Base-by-base conservation (phyloP, 352 stramenopile genomes). In the Pythium insidiosum region DNA sequence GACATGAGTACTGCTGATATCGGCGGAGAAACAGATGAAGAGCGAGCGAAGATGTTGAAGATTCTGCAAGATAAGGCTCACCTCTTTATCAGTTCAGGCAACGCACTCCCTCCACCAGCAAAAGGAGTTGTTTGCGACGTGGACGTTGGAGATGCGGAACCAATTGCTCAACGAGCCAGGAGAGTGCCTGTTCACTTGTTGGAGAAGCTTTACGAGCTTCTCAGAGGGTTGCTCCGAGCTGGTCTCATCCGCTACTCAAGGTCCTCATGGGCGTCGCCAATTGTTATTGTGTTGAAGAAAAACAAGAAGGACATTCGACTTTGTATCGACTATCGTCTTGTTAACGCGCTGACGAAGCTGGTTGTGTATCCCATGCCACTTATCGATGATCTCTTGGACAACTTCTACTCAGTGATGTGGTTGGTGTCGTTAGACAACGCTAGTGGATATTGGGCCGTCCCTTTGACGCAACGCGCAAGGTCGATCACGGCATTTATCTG, bases 251-350 rank as follows among this genome's bases (percentile, higher is more conserved):
- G 19, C 2, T 28, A 36, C 0, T 61, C 50, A 1, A 50, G 13
- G 0, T 65, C 54, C 1, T 43, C 48, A 15, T 40, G 55, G 55
- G 43, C 55, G 6, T 56, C 48, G 2, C 55, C 49, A 2, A 64
- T 60, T n/a, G 50, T 59, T 0, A 42, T 64, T 1, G 38, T 64
- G 2, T 38, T 60, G 13, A 60, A 64, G 35, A 60, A 64, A 34
- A 64, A 59, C 20, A 43, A 44, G 0, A 37, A 54, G 3, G 49
- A 53, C 20, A 59, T 58, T 25, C 15, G 56, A 2, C 37, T 64
- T 1, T 61, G 43, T n/a, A 38, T 51, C 44, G 44, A 51, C 24
- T 44, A 51, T 28, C 33, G 44, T 15, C 21, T 23, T 4, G 44
- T 43, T 15, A 51, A 51, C 15, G 34, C 5, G 6, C 44, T 51